These are phyloP conservation scores for Apiotrichum mycotoxinovorans DNA, from an alignment of 1,284 basidiomycete species.

Conservation along the genomic window DNA sequence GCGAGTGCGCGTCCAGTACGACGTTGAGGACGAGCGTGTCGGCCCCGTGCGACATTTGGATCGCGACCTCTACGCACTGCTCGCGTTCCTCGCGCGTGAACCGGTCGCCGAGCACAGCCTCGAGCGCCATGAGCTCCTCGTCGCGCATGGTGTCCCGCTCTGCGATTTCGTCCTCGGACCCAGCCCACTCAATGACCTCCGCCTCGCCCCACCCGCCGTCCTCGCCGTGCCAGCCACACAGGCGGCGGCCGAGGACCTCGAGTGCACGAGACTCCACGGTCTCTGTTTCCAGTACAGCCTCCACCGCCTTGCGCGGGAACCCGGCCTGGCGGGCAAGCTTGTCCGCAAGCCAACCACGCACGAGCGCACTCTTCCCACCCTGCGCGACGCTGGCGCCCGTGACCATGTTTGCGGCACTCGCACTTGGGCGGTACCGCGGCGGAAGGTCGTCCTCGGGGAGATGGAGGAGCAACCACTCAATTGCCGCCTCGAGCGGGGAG, in stretches of 20 bases:
- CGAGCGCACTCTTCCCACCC: conserved; percentile 58
- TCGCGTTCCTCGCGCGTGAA: conserved; percentile 38
- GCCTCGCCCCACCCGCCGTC: conserved; percentile 48
- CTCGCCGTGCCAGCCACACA: conserved; percentile 51
- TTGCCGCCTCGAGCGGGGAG: conserved; percentile 55
- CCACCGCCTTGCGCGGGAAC: conserved; percentile 71
- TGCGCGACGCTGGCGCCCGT: conserved; percentile 57
- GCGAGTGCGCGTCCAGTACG: conserved; percentile 56
- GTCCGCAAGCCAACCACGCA: conserved; percentile 76
- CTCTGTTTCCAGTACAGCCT: conserved; percentile 52
- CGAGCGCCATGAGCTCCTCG: conserved; percentile 65
- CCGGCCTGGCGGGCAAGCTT: conserved; percentile 78
- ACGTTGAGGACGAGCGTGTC: conserved; percentile 64
- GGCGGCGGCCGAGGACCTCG: conserved; percentile 45
- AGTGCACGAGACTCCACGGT: conserved; percentile 44
- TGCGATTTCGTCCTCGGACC: conserved; percentile 44
- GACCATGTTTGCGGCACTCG: conserved; percentile 59
- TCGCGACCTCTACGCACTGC: conserved; percentile 52
- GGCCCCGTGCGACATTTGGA: conserved; percentile 56
- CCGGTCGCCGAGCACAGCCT: conserved; percentile 54
- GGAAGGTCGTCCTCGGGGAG: conserved; percentile 53
- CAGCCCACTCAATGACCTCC: conserved; percentile 55
- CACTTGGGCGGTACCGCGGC: conserved; percentile 67
- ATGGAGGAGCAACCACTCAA: conserved; percentile 53
- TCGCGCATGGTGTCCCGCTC: conserved; percentile 60